Evolutionary conservation across 2,329 filamentous ascomycete genomes (phyloP).

Genomic region (Aspergillus persii): DNA sequence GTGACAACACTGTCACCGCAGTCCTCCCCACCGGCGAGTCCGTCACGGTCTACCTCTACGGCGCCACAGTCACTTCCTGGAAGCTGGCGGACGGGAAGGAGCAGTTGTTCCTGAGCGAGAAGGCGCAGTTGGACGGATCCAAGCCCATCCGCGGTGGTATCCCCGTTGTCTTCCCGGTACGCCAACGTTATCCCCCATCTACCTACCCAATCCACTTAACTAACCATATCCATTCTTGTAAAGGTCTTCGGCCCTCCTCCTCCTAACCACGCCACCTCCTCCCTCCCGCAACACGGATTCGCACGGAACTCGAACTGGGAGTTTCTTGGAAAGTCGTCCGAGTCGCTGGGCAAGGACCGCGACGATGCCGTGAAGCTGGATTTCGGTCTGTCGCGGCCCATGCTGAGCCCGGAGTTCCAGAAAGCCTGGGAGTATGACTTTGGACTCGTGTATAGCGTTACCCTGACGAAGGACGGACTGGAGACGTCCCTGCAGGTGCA

Average conservation of each 20-base stretch:
- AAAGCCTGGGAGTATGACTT: constrained; percentile 84
- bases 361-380: constrained; percentile 84
- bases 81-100: constrained; percentile 75
- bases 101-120: constrained; percentile 82
- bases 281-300: constrained; percentile 91
- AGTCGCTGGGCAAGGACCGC: constrained; percentile 51
- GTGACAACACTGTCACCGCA: constrained; percentile 72
- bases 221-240: constrained; percentile 6
- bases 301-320: constrained; percentile 89
- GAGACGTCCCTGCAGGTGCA: constrained; percentile 81
- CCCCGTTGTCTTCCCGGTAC: constrained; percentile 87
- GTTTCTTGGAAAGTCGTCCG: constrained; percentile 77
- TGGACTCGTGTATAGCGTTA: constrained; percentile 89
- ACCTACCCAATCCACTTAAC: neutral
- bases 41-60: constrained; percentile 81
- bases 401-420: constrained; percentile 66
- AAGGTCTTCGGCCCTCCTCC: constrained; percentile 81
- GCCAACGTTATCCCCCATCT: constrained; percentile 29
- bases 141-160: constrained; percentile 91
- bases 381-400: constrained; percentile 79
- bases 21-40: constrained; percentile 81
- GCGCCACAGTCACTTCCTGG: constrained; percentile 92
- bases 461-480: constrained; percentile 70
- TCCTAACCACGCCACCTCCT: constrained; percentile 70
- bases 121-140: constrained; percentile 75